These are phyloP conservation scores for Linum trigynum DNA, from an alignment of 345 rosid genomes.

Conservation along the genomic window DNA sequence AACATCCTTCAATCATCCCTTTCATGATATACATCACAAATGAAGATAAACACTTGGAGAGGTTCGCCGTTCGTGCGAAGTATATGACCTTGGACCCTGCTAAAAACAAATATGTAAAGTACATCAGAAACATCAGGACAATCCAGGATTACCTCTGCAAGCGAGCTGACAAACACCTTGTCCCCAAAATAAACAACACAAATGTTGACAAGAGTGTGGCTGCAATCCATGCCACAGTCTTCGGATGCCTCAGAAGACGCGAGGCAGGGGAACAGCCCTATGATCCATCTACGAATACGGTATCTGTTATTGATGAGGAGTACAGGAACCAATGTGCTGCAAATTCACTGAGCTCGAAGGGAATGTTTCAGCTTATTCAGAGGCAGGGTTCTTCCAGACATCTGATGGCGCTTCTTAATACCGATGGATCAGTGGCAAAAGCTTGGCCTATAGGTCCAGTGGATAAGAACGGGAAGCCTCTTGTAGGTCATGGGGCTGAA, in stretches of 20 bases:
- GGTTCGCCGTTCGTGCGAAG: slow-evolving; percentile 98
- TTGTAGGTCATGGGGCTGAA: slow-evolving; percentile 30
- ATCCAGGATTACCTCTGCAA: slow-evolving; percentile 91
- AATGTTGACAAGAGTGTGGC: slow-evolving; percentile 97
- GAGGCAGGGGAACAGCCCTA: slow-evolving; percentile 83
- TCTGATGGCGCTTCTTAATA: slow-evolving; percentile 93
- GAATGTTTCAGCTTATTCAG: slow-evolving; percentile 94
- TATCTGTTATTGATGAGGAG: slow-evolving; percentile 73
- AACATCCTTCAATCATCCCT: slow-evolving; percentile 94
- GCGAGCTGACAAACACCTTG: slow-evolving; percentile 95
- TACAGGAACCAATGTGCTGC: slow-evolving; percentile 89
- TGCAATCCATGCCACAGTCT: slow-evolving; percentile 91
- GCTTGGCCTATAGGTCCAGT: slow-evolving; percentile 82
- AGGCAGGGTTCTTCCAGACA: slow-evolving; percentile 93
- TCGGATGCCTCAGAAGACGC: slow-evolving; percentile 85
- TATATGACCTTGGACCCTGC: slow-evolving; percentile 98
- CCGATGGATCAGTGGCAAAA: slow-evolving; percentile 86
- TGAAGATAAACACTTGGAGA: slow-evolving; percentile 95
- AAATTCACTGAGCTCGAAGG: slow-evolving; percentile 85
- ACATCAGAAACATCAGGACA: slow-evolving; percentile 83
- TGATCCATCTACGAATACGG: slow-evolving; percentile 71
- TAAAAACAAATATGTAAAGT: slow-evolving; percentile 91
- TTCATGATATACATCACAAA: slow-evolving; percentile 92
- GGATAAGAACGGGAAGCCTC: slow-evolving; percentile 43
- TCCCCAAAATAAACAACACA: slow-evolving; percentile 93